Conservation (phyloP, 2,329 filamentous ascomycete species). For the Chalaropsis thielavioides region DNA sequence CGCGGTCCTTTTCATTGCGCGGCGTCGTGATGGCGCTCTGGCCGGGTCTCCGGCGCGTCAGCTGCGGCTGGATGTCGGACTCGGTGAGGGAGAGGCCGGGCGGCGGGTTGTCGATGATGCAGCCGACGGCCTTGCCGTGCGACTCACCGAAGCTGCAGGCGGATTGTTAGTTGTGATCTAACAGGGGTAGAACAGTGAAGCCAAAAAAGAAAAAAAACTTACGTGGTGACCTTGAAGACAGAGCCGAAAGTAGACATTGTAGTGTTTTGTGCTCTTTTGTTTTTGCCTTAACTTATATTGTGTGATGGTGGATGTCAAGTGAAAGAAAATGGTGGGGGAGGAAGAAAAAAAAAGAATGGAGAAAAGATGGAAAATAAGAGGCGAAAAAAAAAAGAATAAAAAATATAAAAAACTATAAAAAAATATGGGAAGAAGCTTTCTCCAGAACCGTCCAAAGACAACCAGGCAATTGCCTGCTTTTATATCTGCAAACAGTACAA, state of each 20-base stretch:
- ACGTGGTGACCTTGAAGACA: constrained; percentile 72
- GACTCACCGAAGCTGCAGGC: constrained; percentile 41
- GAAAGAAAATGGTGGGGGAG: constrained; percentile 17
- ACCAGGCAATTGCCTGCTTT: neutral
- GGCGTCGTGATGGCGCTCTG: constrained; percentile 85
- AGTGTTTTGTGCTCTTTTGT: constrained; percentile 14
- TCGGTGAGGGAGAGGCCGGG: constrained; percentile 78
- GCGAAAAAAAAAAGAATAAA: neutral
- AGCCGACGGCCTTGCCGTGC: constrained; percentile 84
- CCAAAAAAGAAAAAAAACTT: constrained; percentile 25
- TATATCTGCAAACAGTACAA: neutral
- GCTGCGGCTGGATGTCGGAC: constrained; percentile 81
- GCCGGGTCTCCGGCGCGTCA: constrained; percentile 78
- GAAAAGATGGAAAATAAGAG: neutral
- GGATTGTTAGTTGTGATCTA: constrained; percentile 4
- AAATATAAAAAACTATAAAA: neutral
- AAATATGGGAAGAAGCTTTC: constrained; percentile 7
- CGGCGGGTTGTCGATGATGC: constrained; percentile 85
- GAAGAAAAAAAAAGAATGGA: constrained; percentile 8
- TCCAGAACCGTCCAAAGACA: neutral
- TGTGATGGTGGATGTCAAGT: constrained; percentile 8
- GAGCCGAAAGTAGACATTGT: constrained; percentile 80
- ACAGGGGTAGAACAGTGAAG: constrained; percentile 4
- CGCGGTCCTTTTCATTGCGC: constrained; percentile 78
- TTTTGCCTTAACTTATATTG: constrained; percentile 5